Base-by-base conservation (phyloP, 2,329 filamentous ascomycete species). In the Cryoendolithus antarcticus region DNA sequence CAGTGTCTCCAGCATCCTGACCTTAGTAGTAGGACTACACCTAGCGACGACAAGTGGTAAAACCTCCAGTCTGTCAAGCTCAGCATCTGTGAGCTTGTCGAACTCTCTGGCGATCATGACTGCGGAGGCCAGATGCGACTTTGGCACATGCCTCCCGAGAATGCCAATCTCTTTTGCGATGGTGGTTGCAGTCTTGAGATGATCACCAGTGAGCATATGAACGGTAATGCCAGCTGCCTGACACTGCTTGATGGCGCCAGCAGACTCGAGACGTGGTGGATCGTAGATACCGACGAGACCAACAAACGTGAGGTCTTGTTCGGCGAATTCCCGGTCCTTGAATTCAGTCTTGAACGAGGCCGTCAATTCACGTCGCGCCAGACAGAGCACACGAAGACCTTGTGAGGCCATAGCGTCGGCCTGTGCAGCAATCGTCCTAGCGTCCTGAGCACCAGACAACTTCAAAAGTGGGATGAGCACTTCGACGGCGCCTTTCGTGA, bases 201-300 rank as follows among this genome's bases (percentile, higher is more conserved):
- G 64, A 30, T 69, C 65, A 32, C 65, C 65, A 30, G 65, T 69
- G 21, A 68, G 56, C 65, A 69, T 69, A 45, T 68, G 65, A 1
- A 69, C 64, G 1, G 60, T 63, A 34, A 69, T 67, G n/a, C 65
- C 65, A 32, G 65, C 64, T 31, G 58, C 52, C 41, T 66, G 63
- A 29, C 64, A 67, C 40, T 63, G 58, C 19, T 56, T 56, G 35
- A 69, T 65, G 10, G 65, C 63, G 29, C 56, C 47, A 15, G 51
- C 52, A 15, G 54, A 54, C 37, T 58, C 56, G 4, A 53, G 34
- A 28, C 55, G 52, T 30, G 53, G 55, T n/a, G 51, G 55, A 41
- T 56, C 55, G 42, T 54, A 55, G 33, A 59, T 51, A 12, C 54
- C 56, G 10, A 57, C 50, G 9, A 59, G 44, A 29, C 56, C 56